A percentile compares a stretch with the other conserved stretches of the same genome.
phyloP scores from a whole-genome alignment of 2,329 filamentous ascomycete species.

The Thelonectria rubi region DNA sequence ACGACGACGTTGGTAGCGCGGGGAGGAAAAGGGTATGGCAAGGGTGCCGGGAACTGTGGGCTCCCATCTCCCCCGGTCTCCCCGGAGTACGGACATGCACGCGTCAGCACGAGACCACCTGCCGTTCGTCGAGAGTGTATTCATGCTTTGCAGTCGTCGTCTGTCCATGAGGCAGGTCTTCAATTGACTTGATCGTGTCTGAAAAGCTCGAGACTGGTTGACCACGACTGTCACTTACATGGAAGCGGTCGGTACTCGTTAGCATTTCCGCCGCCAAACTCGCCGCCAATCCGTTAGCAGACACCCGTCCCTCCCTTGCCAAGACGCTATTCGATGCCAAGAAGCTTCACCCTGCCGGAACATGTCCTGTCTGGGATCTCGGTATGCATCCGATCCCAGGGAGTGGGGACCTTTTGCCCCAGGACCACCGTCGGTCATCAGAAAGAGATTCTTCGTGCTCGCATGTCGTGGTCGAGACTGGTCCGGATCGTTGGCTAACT shows the following conservation, averaged over 20 bases:
- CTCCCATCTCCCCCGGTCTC: background rate
- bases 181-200: no score
- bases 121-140: no score
- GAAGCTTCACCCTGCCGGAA: background rate
- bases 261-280: background rate
- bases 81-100: background rate
- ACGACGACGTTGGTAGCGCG: background rate
- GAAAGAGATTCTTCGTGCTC: background rate
- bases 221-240: background rate
- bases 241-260: background rate
- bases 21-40: background rate
- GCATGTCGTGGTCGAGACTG: background rate
- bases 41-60: background rate
- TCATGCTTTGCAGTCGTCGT: no score
- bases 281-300: background rate
- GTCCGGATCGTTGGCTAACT: no score
- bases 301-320: background rate
- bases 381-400: background rate
- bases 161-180: no score
- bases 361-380: background rate
- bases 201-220: no score
- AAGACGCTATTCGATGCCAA: background rate
- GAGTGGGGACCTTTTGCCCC: background rate
- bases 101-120: conserved; percentile 2
- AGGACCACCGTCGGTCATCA: background rate